A percentile compares a stretch with the other conserved stretches of the same genome.
These are phyloP conservation scores for Acmispon strigosus DNA, from an alignment of 306 rosid species.

Conservation along the genomic window DNA sequence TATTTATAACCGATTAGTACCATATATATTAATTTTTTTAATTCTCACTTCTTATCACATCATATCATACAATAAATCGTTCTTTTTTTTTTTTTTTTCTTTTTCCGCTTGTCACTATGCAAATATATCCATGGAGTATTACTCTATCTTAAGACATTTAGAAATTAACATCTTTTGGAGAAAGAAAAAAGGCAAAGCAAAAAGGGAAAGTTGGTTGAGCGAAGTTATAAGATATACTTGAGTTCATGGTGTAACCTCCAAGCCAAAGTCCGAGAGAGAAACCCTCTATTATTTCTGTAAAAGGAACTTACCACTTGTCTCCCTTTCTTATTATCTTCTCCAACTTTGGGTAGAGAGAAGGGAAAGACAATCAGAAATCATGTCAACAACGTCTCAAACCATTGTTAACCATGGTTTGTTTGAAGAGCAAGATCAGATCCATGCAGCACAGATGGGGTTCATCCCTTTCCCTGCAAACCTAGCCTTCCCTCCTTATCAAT, in stretches of 20 bases:
- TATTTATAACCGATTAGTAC: too few species aligned
- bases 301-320: neutral
- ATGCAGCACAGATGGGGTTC: conserved; percentile 44
- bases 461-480: conserved; percentile 50
- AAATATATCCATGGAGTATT: too few species aligned
- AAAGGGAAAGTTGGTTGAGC: conserved; percentile 16
- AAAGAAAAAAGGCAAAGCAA: neutral
- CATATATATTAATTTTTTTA: too few species aligned
- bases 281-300: neutral
- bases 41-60: too few species aligned
- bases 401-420: conserved; percentile 43
- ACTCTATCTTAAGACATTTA: too few species aligned
- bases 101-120: too few species aligned
- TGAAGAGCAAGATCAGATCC: conserved; percentile 45
- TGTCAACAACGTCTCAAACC: conserved; percentile 39
- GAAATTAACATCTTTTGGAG: neutral
- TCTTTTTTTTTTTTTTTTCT: too few species aligned
- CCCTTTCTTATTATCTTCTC: neutral
- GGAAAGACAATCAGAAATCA: neutral
- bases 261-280: neutral
- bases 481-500: conserved; percentile 42
- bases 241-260: neutral
- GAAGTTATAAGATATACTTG: neutral
- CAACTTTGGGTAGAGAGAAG: neutral
- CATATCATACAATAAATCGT: too few species aligned